Percentiles rank a stretch among this genome's conserved stretches.
Conservation (phyloP, 257 asterid species). For the Dorcoceras hygrometricum region DNA sequence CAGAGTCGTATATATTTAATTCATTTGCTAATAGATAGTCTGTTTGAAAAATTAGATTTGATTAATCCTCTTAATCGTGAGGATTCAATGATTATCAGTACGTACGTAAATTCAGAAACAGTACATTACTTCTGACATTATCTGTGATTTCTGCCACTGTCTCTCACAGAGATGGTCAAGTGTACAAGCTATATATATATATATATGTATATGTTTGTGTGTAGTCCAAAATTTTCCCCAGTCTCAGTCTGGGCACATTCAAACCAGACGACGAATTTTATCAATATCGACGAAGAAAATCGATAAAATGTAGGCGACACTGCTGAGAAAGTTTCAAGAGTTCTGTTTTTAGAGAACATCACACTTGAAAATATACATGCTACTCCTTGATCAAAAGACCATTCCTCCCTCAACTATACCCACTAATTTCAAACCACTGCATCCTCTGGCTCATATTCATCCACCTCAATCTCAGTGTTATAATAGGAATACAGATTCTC, state of each 20-base stretch:
- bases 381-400: neutral
- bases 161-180: too few relatives aligned
- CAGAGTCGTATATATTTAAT: too few relatives aligned
- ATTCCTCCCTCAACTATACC: neutral
- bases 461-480: slow-evolving; percentile 5
- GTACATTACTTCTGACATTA: neutral
- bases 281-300: neutral
- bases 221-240: too few relatives aligned
- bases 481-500: slow-evolving; percentile 38
- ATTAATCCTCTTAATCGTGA: too few relatives aligned
- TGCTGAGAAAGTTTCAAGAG: neutral
- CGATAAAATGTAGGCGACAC: too few relatives aligned
- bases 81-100: too few relatives aligned
- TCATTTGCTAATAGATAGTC: too few relatives aligned
- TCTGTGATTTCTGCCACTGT: neutral
- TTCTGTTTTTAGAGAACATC: too few relatives aligned
- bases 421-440: neutral
- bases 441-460: slow-evolving; percentile 26
- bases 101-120: neutral
- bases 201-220: too few relatives aligned
- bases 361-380: neutral
- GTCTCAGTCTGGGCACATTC: neutral
- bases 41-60: too few relatives aligned
- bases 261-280: neutral
- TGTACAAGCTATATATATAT: too few relatives aligned